Base-by-base conservation (phyloP, 1,284 basidiomycete species). In the Leccinum subrobustum region DNA sequence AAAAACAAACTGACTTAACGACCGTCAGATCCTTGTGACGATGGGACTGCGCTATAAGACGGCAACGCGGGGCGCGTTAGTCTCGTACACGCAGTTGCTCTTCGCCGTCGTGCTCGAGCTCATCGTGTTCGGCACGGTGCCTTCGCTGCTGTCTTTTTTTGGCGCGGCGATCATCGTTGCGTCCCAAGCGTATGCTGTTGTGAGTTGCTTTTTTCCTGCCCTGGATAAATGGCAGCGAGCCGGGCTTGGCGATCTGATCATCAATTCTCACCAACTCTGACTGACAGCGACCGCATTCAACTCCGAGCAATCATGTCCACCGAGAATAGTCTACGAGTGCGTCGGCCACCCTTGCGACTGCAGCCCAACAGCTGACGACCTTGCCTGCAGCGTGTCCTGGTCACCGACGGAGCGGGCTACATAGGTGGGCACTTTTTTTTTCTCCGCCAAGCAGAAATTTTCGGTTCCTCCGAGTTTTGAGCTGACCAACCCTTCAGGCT, bases 331-430 rank as follows among this genome's bases (percentile, higher is more conserved):
- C 62, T 76, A 52, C 70, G 74, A 74, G 71, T 73, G 61, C 68
- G 71, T 73, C 48, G 29, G 47, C 75, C 48, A 16, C 37, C 18
- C 51, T 63, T 52, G 62, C 35, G 4, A 44, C 37, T 11, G 27
- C 53, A 7, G 33, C 48, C 48, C 37, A 53, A 55, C 25, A 27
- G 20, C 63, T 66, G 60, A 72, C 56, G 27, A 23, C 52, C 60
- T 44, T 61, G 65, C 29, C 58, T 56, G 35, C 64, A 88, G 91
- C 88, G 85, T 65, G 88, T 92, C 57, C 79, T 92, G 65, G 89
- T 92, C 67, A 93, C 91, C 62, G 91, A 91, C 54, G 92, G 90
- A 58, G 89, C 91, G 64, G 92, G 92, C 55, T 94, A 93, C 75
- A 93, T 94, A 65, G 92, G 91, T 91, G 57, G 59, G 67, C 59